phyloP scores from a whole-genome alignment of 345 rosid genomes.

The Carallia brachiata region DNA sequence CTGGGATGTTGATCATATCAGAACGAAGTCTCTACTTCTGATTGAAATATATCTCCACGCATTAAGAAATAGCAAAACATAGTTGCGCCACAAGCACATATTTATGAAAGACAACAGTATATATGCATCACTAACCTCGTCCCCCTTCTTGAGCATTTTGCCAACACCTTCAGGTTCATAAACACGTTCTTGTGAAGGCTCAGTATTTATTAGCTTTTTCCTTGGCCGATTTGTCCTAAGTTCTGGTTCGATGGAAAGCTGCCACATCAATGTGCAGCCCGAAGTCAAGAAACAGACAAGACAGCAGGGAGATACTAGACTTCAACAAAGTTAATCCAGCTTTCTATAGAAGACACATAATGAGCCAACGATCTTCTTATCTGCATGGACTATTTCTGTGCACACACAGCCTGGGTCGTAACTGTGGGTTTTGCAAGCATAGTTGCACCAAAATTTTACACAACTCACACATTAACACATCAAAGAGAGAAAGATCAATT shows the following conservation, averaged over 20 bases:
- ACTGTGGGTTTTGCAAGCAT: no score
- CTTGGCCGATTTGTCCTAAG: slow-evolving; percentile 73
- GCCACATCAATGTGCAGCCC: slow-evolving; percentile 16
- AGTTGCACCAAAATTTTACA: neutral
- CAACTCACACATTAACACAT: neutral
- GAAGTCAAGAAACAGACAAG: neutral
- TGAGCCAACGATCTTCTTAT: no score
- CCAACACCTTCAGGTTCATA: slow-evolving; percentile 82
- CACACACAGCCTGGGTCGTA: no score
- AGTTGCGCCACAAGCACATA: neutral
- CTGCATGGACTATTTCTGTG: no score
- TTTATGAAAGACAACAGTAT: neutral
- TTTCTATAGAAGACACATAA: neutral
- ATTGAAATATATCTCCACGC: neutral
- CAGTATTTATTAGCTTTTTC: slow-evolving; percentile 52
- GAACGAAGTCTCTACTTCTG: no score
- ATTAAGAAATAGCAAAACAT: neutral
- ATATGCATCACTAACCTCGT: slow-evolving; percentile 53
- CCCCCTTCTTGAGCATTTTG: slow-evolving; percentile 66
- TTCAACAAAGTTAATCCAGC: neutral
- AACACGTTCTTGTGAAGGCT: slow-evolving; percentile 65
- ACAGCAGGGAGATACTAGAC: neutral
- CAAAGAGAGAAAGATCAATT: no score
- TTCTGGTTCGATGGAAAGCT: slow-evolving; percentile 90
- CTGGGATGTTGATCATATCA: neutral